Percentiles rank a stretch among this genome's conserved stretches.
Conservation (phyloP, 1,284 basidiomycete genomes). For the Leccinum pseudoinsigne region DNA sequence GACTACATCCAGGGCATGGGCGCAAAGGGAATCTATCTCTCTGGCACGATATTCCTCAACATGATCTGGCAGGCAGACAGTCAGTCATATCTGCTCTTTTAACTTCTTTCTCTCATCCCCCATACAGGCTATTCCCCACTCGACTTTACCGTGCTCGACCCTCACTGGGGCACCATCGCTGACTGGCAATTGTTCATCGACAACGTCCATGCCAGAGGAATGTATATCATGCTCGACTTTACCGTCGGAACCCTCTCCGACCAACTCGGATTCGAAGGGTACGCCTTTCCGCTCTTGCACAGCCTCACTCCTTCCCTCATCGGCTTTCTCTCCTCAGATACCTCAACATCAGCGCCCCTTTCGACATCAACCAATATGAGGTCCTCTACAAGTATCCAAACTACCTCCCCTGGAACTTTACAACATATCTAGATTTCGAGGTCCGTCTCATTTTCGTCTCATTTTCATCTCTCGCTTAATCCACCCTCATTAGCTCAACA, state of each 20-base stretch:
- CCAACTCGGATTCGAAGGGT: slow-evolving; percentile 83
- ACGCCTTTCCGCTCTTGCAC: slow-evolving; percentile 20
- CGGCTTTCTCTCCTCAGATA: slow-evolving; percentile 44
- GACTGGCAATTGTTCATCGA: slow-evolving; percentile 80
- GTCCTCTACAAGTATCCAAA: slow-evolving; percentile 75
- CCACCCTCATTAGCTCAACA: slow-evolving; percentile 47
- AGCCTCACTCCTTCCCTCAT: slow-evolving; percentile 13
- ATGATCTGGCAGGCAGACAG: slow-evolving; percentile 96
- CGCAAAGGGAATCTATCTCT: slow-evolving; percentile 80
- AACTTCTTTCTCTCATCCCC: slow-evolving; percentile 6
- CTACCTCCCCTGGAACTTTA: slow-evolving; percentile 83
- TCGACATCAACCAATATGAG: slow-evolving; percentile 72
- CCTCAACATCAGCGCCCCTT: slow-evolving; percentile 80
- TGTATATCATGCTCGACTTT: slow-evolving; percentile 92
- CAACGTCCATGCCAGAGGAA: slow-evolving; percentile 73
- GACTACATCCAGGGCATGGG: slow-evolving; percentile 93
- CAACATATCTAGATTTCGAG: slow-evolving; percentile 80
- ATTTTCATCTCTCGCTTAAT: not conserved
- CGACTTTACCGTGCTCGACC: slow-evolving; percentile 87
- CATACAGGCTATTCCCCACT: slow-evolving; percentile 83
- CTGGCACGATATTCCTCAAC: slow-evolving; percentile 89
- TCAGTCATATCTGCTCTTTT: slow-evolving; percentile 40
- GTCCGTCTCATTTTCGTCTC: slow-evolving; percentile 35
- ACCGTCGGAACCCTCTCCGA: slow-evolving; percentile 92
- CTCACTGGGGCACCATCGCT: slow-evolving; percentile 82